These are phyloP conservation scores for Pisolithus sp. DNA, from an alignment of 768 basidiomycete species.

Conservation along the genomic window DNA sequence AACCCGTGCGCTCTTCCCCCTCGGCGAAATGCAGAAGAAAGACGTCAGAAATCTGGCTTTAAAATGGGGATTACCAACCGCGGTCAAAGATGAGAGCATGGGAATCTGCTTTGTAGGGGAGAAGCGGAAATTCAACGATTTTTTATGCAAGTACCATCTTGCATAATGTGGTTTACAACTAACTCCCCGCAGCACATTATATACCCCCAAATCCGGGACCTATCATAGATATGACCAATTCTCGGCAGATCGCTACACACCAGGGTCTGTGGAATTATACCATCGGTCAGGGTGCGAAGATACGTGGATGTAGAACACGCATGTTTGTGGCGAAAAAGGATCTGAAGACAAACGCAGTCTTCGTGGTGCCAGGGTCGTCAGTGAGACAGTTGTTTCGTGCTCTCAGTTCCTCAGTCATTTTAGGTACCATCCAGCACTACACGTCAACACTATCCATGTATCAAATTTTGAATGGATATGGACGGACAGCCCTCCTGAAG, in stretches of 20 bases:
- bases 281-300: conserved; percentile 71
- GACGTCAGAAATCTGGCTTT: conserved; percentile 70
- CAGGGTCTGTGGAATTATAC: conserved; percentile 80
- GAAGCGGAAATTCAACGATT: conserved; percentile 61
- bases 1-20: conserved; percentile 69
- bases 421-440: conserved; percentile 60
- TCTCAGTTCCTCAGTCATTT: not conserved
- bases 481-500: conserved; percentile 48
- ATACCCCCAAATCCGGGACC: conserved; percentile 62
- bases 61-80: conserved; percentile 59
- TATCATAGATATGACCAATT: conserved; percentile 54
- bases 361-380: conserved; percentile 70
- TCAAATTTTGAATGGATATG: conserved; percentile 74
- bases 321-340: conserved; percentile 78
- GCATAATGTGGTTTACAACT: not conserved
- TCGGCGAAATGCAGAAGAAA: conserved; percentile 59
- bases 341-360: conserved; percentile 51
- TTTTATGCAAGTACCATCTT: conserved; percentile 49
- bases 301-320: conserved; percentile 53
- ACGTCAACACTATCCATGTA: conserved; percentile 33
- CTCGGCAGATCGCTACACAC: conserved; percentile 54
- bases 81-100: conserved; percentile 79
- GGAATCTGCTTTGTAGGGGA: conserved; percentile 94
- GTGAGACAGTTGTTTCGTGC: conserved; percentile 11
- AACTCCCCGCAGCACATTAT: conserved; percentile 57